Percentiles rank a stretch among this genome's conserved stretches.
These are phyloP conservation scores for Mycena chlorophos DNA, from an alignment of 768 basidiomycete genomes.

Conservation along the genomic window DNA sequence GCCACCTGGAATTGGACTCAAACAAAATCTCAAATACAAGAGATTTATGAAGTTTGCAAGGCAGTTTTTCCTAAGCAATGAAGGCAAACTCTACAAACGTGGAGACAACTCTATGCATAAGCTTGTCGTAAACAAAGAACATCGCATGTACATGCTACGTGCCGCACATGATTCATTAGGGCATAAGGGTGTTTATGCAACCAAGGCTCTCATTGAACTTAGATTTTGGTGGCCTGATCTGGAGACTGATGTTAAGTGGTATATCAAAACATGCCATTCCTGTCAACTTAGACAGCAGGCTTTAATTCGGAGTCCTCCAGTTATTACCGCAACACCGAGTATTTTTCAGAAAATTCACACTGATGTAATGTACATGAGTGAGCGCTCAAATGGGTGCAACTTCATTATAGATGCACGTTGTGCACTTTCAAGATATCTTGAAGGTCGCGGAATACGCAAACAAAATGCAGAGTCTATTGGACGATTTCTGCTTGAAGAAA, in stretches of 20 bases:
- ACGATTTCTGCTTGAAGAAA: slow-evolving; percentile 28
- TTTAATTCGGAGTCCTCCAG: slow-evolving; percentile 29
- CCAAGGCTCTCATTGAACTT: slow-evolving; percentile 1
- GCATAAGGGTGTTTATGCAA: slow-evolving; percentile 18
- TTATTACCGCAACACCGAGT: slow-evolving; percentile 24
- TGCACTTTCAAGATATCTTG: slow-evolving; percentile 24
- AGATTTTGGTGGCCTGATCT: slow-evolving; percentile 27
- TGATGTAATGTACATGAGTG: slow-evolving; percentile 30
- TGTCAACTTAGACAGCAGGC: slow-evolving; percentile 30
- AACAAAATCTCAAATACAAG: neutral
- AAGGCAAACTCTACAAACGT: slow-evolving; percentile 2
- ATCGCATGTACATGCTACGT: slow-evolving; percentile 8
- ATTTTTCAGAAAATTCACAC: slow-evolving; percentile 31
- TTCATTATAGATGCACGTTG: slow-evolving; percentile 30
- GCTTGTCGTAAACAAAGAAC: slow-evolving; percentile 6
- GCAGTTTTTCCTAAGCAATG: neutral
- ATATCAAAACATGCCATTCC: slow-evolving; percentile 32
- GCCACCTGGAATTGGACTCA: neutral
- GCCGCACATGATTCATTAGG: slow-evolving; percentile 22
- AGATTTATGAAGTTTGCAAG: slow-evolving; percentile 4
- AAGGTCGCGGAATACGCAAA: slow-evolving; percentile 21
- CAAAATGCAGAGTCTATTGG: slow-evolving; percentile 22
- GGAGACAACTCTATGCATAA: neutral
- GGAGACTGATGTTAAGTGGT: slow-evolving; percentile 32
- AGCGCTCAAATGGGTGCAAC: slow-evolving; percentile 22